Base-by-base conservation (phyloP, 2,329 filamentous ascomycete species). In the Colletotrichum nymphaeae region DNA sequence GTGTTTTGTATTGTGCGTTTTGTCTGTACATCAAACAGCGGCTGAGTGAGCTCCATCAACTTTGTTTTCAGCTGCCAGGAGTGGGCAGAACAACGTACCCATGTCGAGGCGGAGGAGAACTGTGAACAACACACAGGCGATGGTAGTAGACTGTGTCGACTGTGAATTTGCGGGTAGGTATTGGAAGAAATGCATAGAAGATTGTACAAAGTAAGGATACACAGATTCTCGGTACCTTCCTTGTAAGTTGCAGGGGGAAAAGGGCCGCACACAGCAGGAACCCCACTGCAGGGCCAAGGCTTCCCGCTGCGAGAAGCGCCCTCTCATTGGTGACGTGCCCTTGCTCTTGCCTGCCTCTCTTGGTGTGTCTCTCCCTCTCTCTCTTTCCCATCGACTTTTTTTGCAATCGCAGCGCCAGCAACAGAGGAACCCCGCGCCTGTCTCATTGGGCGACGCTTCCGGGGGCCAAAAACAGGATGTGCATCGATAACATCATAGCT, bases 401-500 rank as follows among this genome's bases (percentile, higher is more conserved):
- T 35, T 35, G 11, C 32, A 35, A 35, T 35, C 19, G 9, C 52
- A 69, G 30, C 9, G 30, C 30, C 30, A 32, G 26, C 58, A 42
- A 28, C 60, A 62, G 42, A 62, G 42, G 8, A 66, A 72, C 67
- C 63, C 71, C 71, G 60, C 68, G 67, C 19, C 42, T 55, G 57
- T 74, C 63, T 68, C 37, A 74, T 74, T 72, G 68, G 72, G 37
- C 63, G 57, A 63, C 58, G 49, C 22, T 72, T 72, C 62, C 68
- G 28, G 63, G 63, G 63, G 67, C 35, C 22, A 74, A 59, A 73
- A 72, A 72, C 72, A 63, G 72, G 72, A 67, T 74, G 69, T 55
- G 57, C 63, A 37, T 72, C 58, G 68, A 74, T 74, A 74, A 68
- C 72, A 74, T 74, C 72, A 74, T 74, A 60, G 72, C 68, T 74